These are phyloP conservation scores for Penicillium glabrum DNA, from an alignment of 2,329 filamentous ascomycete genomes.

Conservation along the genomic window DNA sequence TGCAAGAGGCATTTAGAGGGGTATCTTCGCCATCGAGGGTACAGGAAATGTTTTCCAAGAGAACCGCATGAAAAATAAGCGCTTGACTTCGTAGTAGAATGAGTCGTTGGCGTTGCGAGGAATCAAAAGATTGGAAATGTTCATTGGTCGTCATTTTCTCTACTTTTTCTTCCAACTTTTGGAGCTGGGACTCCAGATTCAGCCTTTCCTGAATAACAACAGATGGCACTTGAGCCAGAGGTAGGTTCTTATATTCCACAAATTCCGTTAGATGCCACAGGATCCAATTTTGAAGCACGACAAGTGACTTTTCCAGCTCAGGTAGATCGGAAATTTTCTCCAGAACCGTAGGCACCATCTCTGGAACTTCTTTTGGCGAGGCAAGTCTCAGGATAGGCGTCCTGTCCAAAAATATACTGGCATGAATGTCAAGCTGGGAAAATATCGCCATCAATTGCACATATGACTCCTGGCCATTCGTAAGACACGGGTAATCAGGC, in stretches of 20 bases:
- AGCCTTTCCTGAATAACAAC: slow-evolving; percentile 10
- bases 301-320: slow-evolving; percentile 15
- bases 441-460: slow-evolving; percentile 10
- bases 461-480: slow-evolving; percentile 2
- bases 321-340: slow-evolving; percentile 1
- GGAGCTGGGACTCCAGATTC: slow-evolving; percentile 7
- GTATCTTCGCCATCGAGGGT: not conserved
- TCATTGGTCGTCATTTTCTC: not conserved
- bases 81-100: slow-evolving; percentile 14
- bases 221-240: slow-evolving; percentile 2
- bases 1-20: not conserved
- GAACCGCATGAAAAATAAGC: slow-evolving; percentile 12
- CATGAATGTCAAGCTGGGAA: slow-evolving; percentile 22
- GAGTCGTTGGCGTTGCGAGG: not conserved
- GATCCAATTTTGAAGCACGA: slow-evolving; percentile 23
- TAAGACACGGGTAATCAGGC: not conserved
- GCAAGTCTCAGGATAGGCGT: slow-evolving; percentile 12
- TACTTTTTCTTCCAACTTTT: not conserved
- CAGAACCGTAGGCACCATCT: not conserved
- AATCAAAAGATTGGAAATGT: not conserved
- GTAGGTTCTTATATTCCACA: slow-evolving; percentile 7
- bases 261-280: slow-evolving; percentile 17
- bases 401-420: slow-evolving; percentile 17
- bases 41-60: slow-evolving; percentile 9
- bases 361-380: not conserved